phyloP scores from a whole-genome alignment of 2,329 filamentous ascomycete genomes.

The Pseudogymnoascus sp. region DNA sequence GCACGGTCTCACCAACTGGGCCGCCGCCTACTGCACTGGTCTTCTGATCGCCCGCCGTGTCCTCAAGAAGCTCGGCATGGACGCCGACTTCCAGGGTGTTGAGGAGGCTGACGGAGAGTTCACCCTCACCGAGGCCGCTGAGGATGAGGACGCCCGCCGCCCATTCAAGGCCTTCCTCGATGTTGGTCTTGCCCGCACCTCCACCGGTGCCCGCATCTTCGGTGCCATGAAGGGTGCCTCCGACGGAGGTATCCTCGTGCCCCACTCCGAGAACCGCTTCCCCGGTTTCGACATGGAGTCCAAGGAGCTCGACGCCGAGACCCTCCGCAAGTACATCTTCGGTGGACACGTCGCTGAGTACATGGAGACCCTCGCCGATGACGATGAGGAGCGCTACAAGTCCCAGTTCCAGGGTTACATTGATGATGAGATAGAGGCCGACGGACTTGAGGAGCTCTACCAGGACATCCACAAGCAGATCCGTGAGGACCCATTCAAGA shows the following conservation, averaged over 20 bases:
- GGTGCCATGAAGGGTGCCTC: conserved; percentile 99
- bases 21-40: conserved; percentile 92
- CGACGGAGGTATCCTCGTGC: conserved; percentile 92
- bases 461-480: conserved; percentile 90
- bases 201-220: conserved; percentile 97
- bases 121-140: conserved; percentile 85
- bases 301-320: conserved; percentile 97
- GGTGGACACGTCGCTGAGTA: conserved; percentile 98
- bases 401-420: conserved; percentile 97
- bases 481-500: conserved; percentile 97
- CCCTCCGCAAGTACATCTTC: conserved; percentile 98
- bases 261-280: conserved; percentile 99
- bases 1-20: conserved; percentile 99
- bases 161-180: conserved; percentile 99
- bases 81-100: conserved; percentile 88
- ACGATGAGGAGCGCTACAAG: conserved; percentile 99
- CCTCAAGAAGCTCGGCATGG: conserved; percentile 92
- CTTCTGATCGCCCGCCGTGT: conserved; percentile 94
- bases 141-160: conserved; percentile 79
- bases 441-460: conserved; percentile 96
- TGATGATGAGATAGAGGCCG: conserved; percentile 92
- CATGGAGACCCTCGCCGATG: conserved; percentile 99
- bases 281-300: conserved; percentile 94
- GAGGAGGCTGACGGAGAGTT: conserved; percentile 97
- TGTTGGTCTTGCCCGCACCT: conserved; percentile 93